Percentiles rank a stretch among this genome's conserved stretches.
These are phyloP conservation scores for Moricandia arvensis DNA, from an alignment of 345 rosid species.

Conservation along the genomic window DNA sequence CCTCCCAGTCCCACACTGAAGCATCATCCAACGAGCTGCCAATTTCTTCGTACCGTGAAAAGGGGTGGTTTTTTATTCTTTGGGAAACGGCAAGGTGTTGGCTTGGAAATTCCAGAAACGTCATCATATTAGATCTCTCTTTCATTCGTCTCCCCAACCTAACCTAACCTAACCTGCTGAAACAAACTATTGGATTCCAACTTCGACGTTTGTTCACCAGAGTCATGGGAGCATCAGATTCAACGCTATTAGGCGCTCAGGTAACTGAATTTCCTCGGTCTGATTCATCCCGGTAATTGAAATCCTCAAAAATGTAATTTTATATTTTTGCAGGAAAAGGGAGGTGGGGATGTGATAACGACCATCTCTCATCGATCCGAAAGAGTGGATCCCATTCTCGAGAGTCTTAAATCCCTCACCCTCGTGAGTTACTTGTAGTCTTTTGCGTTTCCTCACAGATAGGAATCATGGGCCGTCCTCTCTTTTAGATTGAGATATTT, in stretches of 20 bases:
- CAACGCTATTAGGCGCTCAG: conserved; percentile 40
- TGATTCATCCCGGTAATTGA: background rate
- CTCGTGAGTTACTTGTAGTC: conserved; percentile 48
- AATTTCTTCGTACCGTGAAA: conserved; percentile 6
- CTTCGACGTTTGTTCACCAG: no score
- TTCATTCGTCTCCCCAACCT: no score
- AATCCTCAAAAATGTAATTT: background rate
- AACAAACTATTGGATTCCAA: no score
- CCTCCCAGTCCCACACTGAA: background rate
- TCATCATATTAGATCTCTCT: no score
- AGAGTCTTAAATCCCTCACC: conserved; percentile 70
- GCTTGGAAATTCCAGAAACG: no score
- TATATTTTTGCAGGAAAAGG: conserved; percentile 22
- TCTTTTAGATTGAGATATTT: background rate
- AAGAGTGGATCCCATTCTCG: conserved; percentile 62
- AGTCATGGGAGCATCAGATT: conserved; percentile 38
- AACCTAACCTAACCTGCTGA: no score
- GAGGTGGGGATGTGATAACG: conserved; percentile 60
- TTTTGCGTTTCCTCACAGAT: background rate
- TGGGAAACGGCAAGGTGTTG: conserved; percentile 27
- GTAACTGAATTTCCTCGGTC: conserved; percentile 34
- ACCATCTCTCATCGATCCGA: conserved; percentile 66
- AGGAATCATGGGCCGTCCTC: background rate
- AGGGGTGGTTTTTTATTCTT: no score
- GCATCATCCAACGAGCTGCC: background rate